Percentiles rank a stretch among this genome's conserved stretches.
Conservation (phyloP, 2,329 filamentous ascomycete species). For the Lachnellula willkommii region DNA sequence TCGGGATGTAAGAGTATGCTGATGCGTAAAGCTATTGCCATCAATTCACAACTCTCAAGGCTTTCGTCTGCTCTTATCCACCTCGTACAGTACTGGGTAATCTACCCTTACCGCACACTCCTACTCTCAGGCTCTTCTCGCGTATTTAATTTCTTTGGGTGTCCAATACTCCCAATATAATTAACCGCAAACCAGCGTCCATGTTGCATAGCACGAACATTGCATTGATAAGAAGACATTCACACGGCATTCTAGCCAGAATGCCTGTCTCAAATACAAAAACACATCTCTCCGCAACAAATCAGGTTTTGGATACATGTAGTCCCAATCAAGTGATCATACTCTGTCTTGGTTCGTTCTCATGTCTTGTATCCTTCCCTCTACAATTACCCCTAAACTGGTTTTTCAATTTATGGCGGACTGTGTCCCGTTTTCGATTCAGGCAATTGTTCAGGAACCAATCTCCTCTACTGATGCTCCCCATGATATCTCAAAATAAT, state of each 20-base stretch:
- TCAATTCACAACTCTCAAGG: no score
- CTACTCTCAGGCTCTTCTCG: background rate
- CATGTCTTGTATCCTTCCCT: conserved; percentile 4
- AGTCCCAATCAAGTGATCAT: conserved; percentile 4
- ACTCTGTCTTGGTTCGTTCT: background rate
- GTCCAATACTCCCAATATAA: background rate
- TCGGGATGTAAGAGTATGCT: no score
- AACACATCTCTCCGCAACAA: background rate
- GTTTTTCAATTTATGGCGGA: conserved; percentile 3
- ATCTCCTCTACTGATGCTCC: background rate
- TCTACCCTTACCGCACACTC: background rate
- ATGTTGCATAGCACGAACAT: background rate
- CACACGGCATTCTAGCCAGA: background rate
- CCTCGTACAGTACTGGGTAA: no score
- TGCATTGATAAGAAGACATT: background rate
- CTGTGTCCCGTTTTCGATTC: conserved; percentile 13
- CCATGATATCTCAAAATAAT: conserved; percentile 1
- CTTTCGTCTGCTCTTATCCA: background rate
- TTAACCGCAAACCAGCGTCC: background rate
- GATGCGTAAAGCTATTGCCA: no score
- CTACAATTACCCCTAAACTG: conserved; percentile 9
- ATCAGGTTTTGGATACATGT: conserved; percentile 6
- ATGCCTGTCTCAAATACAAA: background rate
- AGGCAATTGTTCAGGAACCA: conserved; percentile 5
- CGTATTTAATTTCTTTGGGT: background rate